A percentile compares a stretch with the other conserved stretches of the same genome.
phyloP scores from a whole-genome alignment of 1,284 basidiomycete species.

The Marasmius sp. region DNA sequence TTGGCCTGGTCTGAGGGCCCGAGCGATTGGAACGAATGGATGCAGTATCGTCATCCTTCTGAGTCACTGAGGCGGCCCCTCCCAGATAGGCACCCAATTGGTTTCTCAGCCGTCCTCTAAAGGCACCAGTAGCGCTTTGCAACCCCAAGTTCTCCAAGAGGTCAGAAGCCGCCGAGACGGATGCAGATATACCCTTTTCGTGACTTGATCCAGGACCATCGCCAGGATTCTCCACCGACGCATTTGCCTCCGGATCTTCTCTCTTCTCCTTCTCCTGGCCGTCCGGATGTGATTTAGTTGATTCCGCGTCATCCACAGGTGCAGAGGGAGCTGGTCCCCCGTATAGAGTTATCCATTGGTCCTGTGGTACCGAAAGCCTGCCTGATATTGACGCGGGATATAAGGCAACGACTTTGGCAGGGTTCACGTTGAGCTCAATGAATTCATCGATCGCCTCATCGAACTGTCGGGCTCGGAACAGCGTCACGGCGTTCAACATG shows the following conservation, averaged over 20 bases:
- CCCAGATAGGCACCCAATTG: slow-evolving; percentile 52
- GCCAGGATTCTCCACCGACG: not conserved
- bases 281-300: slow-evolving; percentile 14
- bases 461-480: slow-evolving; percentile 70
- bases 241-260: not conserved
- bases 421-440: slow-evolving; percentile 87
- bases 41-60: slow-evolving; percentile 61
- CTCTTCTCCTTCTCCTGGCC: slow-evolving; percentile 23
- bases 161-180: slow-evolving; percentile 1
- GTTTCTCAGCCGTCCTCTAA: slow-evolving; percentile 51
- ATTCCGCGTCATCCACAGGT: slow-evolving; percentile 24
- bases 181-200: slow-evolving; percentile 1
- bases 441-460: slow-evolving; percentile 86
- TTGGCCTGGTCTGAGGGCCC: slow-evolving; percentile 36
- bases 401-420: slow-evolving; percentile 89
- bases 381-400: slow-evolving; percentile 86
- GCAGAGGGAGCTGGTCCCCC: slow-evolving; percentile 60
- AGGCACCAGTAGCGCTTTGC: slow-evolving; percentile 34
- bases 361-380: slow-evolving; percentile 64
- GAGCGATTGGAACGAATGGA: slow-evolving; percentile 36
- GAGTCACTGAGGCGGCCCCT: slow-evolving; percentile 21
- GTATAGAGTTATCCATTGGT: slow-evolving; percentile 84
- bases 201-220: not conserved
- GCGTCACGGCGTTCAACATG: slow-evolving; percentile 73
- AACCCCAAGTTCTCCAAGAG: slow-evolving; percentile 10